Evolutionary conservation across 2,329 filamentous ascomycete species (phyloP), one percentile per base, ranked within the genome.

Genomic region (Epichloe amarillans): DNA sequence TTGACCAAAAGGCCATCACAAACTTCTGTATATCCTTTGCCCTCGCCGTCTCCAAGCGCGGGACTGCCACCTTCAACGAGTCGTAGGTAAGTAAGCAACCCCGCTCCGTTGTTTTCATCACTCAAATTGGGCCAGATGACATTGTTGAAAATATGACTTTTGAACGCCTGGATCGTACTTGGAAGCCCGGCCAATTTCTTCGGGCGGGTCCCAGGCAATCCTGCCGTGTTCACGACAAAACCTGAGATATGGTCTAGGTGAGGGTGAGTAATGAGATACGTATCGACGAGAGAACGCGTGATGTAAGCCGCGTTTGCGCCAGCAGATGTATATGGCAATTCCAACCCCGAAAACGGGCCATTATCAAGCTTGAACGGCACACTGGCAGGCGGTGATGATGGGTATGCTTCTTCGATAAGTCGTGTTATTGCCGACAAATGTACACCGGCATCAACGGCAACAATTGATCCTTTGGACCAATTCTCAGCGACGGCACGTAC

Each of bases 121-220:
- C 88, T 94, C 39, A 98, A 71, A 58, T 98, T 98, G 0, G 93
- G 93, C 93, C 93, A 98, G 50, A 97, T 95, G 52, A 95, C 73
- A 61, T 96, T 94, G 68, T 98, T 98, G 72, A 98, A 98, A 53
- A 98, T 88, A 67, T 98, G 90, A 0, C 75, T 82, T 65, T 95
- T 97, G 67, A 98, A 83, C 0, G 91, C 90, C 44, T 88, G 77
- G 48, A 98, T 90, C n/a, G 91, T 95, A 30, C 82, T 84, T 0
- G 90, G 88, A 4, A 97, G 71, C 0, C 86, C 91, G 1, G 91
- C 89, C 14, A 98, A 73, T 23, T 85, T 81, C 67, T 97, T 98
- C 0, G 89, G 88, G 30, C 83, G 80, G 2, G 84, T 80, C 33
- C 86, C 86, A 33, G 88, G 84, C 19, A 94, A 79, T 3, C 86